Evolutionary conservation across 2,329 filamentous ascomycete species (phyloP), one percentile per base, ranked within the genome.

Genomic region (Claviceps purpurea): DNA sequence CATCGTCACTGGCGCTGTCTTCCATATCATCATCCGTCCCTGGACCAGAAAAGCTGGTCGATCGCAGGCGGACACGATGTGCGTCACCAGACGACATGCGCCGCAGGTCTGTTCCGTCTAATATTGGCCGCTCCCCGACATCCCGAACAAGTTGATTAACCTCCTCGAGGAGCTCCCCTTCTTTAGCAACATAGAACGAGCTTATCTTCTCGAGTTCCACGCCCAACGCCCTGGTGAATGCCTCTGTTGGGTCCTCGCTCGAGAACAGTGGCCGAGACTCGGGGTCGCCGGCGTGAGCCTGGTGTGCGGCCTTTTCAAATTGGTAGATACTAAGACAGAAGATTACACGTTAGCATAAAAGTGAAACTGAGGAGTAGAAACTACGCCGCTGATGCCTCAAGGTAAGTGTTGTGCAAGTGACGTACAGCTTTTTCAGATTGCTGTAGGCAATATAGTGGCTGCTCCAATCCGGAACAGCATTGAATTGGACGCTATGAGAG

Each of bases 381-480:
- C 45, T 26, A 10, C 30, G 18, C 13, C 7, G 13, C n/a, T 16
- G 24, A 22, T 7, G n/a, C 16, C 22, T 30, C 1, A 42, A 13
- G 24, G 24, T 8, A 24, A 14, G 8, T 26, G 20, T 50, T 5
- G 39, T 11, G 40, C n/a, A 30, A 24, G 37, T 45, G 51, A 76
- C 86, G 64, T 68, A 94, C 89, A 96, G 79, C 75, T 98, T 98
- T 77, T 98, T 98, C 61, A 98, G 79, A 64, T 96, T 97, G 73
- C 90, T 96, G 71, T 98, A 98, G 55, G 90, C 87, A 65, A 98
- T 94, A 70, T 98, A 98, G 70, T 97, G 83, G 62, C 84, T 90
- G 74, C 89, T 96, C 93, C 93, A 98, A 71, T 98, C 93, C n/a
- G 93, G 93, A 61, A 98, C 93, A 57, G 93, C 90, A 74, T 98